Conservation (phyloP, 768 basidiomycete species). For the Trametes gibbosa region DNA sequence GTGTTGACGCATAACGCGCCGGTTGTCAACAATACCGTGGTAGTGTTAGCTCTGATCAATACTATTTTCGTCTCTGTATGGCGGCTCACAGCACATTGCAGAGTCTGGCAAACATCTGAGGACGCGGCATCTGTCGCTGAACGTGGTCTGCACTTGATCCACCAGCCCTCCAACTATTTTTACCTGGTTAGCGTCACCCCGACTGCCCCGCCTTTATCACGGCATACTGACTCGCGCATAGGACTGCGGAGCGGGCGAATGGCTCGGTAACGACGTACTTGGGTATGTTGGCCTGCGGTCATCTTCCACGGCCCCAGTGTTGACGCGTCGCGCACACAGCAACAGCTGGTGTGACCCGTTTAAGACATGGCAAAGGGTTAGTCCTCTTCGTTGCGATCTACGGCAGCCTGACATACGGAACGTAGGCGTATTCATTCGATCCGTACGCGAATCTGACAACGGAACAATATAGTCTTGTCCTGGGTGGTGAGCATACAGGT, state of each 20-base stretch:
- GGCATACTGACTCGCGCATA: slow-evolving; percentile 4
- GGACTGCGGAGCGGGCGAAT: slow-evolving; percentile 73
- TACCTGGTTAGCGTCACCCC: slow-evolving; percentile 48
- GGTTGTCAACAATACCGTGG: slow-evolving; percentile 41
- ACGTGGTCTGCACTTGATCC: slow-evolving; percentile 59
- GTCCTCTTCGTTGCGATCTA: slow-evolving; percentile 14
- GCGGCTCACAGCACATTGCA: slow-evolving; percentile 20
- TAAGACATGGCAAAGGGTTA: slow-evolving; percentile 76
- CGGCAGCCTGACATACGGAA: neutral
- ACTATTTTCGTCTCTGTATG: neutral
- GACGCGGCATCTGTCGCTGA: slow-evolving; percentile 57
- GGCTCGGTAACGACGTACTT: slow-evolving; percentile 50
- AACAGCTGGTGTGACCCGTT: slow-evolving; percentile 78
- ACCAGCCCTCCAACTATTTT: slow-evolving; percentile 73
- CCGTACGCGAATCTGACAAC: slow-evolving; percentile 55
- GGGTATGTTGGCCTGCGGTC: too few species aligned
- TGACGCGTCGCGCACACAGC: slow-evolving; percentile 26
- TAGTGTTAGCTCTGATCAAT: slow-evolving; percentile 42
- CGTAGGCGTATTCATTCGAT: slow-evolving; percentile 66
- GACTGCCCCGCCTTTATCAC: neutral
- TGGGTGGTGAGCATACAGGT: slow-evolving; percentile 57
- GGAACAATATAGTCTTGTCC: slow-evolving; percentile 49
- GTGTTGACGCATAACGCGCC: slow-evolving; percentile 36
- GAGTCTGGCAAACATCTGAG: slow-evolving; percentile 72
- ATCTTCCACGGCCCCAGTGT: too few species aligned